Evolutionary conservation across 441 rosid species (phyloP), one percentile per base, ranked within the genome.

Genomic region (Breynia disticha): DNA sequence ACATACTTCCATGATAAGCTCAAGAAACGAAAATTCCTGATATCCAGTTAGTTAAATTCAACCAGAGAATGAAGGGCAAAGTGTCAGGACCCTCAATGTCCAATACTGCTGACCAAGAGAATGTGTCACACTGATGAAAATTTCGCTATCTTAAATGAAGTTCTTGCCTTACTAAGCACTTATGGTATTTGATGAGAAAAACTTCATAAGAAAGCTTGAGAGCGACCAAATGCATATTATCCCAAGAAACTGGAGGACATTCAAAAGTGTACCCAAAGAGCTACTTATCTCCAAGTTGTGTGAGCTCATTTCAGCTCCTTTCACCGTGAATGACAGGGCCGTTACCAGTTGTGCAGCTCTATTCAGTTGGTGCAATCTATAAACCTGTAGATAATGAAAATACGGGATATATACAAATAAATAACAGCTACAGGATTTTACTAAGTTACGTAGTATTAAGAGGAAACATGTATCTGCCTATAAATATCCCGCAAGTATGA

Each of bases 331-430:
- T 37, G 84, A 83, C 76, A 94, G 69, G 48, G 97, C 97, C 37
- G 95, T 89, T 54, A 89, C 96, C 66, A 94, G 65, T 72, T 94
- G 97, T 5, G 90, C 84, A 8, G 99, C 99, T 75, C 97, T 79
- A 66, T 93, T 93, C 66, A 94, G 78, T 72, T 94, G 97, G 69
- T 94, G 96, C 72, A 94, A 74, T 70, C 99, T 78, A 67, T 94
- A 94, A 50, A 94, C 94, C 97, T 94, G 85, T 56, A 53, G 65
- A 52, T 39, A 45, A 60, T 37, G 49, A 52, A 28, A 28, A 28
- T 28, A 28, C 35, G 8, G 35, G 1, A 28, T 28, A 28, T 0
- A 3, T 28, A 28, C 1, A 3, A 28, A 9, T 28, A 28, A 28
- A 28, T 28, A 28, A 28, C 8, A 28, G 35, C 35, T 28, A 28